Conservation (phyloP, 768 basidiomycete species). For the Strobilomyces dryophilus region DNA sequence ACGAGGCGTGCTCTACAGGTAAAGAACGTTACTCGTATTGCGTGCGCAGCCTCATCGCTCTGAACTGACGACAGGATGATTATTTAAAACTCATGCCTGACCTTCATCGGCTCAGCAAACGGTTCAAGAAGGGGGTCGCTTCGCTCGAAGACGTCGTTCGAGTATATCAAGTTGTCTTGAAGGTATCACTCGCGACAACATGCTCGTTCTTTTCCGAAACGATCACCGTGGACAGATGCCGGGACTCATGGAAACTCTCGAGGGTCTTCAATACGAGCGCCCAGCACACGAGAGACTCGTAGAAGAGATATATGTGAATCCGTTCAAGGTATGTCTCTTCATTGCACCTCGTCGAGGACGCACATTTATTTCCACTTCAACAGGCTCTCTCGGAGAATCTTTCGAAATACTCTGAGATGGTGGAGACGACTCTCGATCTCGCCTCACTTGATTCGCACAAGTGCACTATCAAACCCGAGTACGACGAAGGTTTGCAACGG, state of each 20-base stretch:
- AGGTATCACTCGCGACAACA: slow-evolving; percentile 40
- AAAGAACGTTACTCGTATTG: neutral
- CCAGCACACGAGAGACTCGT: slow-evolving; percentile 53
- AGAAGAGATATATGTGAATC: slow-evolving; percentile 59
- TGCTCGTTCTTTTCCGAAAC: neutral
- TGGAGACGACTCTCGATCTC: slow-evolving; percentile 92
- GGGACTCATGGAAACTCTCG: slow-evolving; percentile 64
- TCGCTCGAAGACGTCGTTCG: slow-evolving; percentile 93
- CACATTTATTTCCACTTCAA: neutral
- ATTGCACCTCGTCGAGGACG: neutral
- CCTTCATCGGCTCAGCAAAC: slow-evolving; percentile 85
- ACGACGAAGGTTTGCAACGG: slow-evolving; percentile 70
- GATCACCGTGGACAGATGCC: slow-evolving; percentile 51
- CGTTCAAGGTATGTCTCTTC: slow-evolving; percentile 49
- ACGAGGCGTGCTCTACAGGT: slow-evolving; percentile 74
- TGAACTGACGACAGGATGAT: slow-evolving; percentile 56
- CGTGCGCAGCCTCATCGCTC: neutral
- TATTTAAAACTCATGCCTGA: slow-evolving; percentile 92
- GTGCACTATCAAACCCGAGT: slow-evolving; percentile 89
- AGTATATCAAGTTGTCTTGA: slow-evolving; percentile 88
- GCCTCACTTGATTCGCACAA: slow-evolving; percentile 81
- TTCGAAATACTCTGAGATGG: slow-evolving; percentile 85
- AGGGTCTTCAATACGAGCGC: slow-evolving; percentile 42
- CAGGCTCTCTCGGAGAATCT: slow-evolving; percentile 64
- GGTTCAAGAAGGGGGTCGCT: slow-evolving; percentile 81